Percentiles rank a stretch among this genome's conserved stretches.
Evolutionary conservation across 352 stramenopile species (phyloP).

Genomic region (Stephanocyclus meneghinianus): DNA sequence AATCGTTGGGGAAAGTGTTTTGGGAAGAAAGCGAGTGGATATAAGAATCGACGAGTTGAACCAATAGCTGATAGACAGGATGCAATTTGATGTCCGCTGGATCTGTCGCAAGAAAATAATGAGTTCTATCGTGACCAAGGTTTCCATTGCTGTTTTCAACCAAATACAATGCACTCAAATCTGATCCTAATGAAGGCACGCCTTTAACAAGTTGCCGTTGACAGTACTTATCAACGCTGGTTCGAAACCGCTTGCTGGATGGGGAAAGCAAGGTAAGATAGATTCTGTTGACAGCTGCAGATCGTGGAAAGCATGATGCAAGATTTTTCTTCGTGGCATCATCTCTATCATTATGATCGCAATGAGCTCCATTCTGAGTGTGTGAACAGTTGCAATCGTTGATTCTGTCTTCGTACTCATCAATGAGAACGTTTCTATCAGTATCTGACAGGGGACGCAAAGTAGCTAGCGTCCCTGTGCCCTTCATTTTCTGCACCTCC

Average conservation of each 20-base stretch:
- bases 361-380: slow-evolving; percentile 1
- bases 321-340: slow-evolving; percentile 35
- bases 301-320: slow-evolving; percentile 76
- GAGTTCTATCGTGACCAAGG: background rate
- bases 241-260: slow-evolving; percentile 83
- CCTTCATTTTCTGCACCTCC: slow-evolving; percentile 52
- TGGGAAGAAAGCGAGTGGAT: slow-evolving; percentile 80
- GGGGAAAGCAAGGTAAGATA: slow-evolving; percentile 86
- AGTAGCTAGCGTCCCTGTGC: slow-evolving; percentile 62
- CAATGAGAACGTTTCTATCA: slow-evolving; percentile 69
- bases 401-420: slow-evolving; percentile 64
- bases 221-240: slow-evolving; percentile 76
- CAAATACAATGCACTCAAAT: slow-evolving; percentile 91
- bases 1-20: slow-evolving; percentile 56
- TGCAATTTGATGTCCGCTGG: slow-evolving; percentile 76
- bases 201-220: slow-evolving; percentile 85
- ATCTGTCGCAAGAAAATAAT: slow-evolving; percentile 60
- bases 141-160: slow-evolving; percentile 63
- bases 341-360: slow-evolving; percentile 1
- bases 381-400: background rate
- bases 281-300: slow-evolving; percentile 87
- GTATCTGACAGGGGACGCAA: slow-evolving; percentile 54
- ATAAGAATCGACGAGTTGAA: slow-evolving; percentile 85
- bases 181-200: slow-evolving; percentile 91
- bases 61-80: slow-evolving; percentile 50